These are phyloP conservation scores for Metarhizium robertsii DNA, from an alignment of 2,329 filamentous ascomycete genomes.

Conservation along the genomic window DNA sequence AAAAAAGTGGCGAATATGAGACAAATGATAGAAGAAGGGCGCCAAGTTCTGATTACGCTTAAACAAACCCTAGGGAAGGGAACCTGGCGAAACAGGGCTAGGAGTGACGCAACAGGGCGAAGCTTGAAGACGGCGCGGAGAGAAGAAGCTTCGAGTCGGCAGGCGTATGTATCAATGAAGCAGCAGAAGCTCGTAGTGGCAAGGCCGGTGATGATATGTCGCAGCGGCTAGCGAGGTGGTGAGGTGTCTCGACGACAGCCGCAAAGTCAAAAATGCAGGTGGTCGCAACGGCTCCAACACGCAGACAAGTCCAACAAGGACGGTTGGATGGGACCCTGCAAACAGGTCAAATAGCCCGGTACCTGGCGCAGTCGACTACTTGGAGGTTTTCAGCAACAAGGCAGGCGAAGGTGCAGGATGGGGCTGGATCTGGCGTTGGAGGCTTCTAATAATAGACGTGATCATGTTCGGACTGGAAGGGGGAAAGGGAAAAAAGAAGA, in stretches of 20 bases:
- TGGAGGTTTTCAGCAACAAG: background rate
- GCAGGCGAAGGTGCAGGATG: constrained; percentile 19
- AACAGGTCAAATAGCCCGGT: background rate
- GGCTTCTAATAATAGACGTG: constrained; percentile 42
- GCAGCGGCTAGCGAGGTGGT: background rate
- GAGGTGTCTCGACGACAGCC: background rate
- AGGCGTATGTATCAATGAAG: background rate
- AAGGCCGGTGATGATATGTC: background rate
- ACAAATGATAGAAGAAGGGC: constrained; percentile 5
- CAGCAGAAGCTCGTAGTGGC: background rate
- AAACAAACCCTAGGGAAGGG: background rate
- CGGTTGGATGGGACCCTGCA: background rate
- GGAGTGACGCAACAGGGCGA: background rate
- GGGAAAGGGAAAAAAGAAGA: constrained; percentile 13
- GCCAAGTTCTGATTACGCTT: constrained; percentile 2
- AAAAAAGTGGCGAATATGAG: constrained; percentile 8
- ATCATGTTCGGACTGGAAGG: constrained; percentile 29
- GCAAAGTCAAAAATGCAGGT: background rate
- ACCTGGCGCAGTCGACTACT: background rate
- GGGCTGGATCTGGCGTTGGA: constrained; percentile 41
- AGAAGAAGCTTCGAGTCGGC: background rate
- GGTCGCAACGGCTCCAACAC: background rate
- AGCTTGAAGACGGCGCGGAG: background rate
- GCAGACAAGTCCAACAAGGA: background rate
- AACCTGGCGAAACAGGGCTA: background rate